These are phyloP conservation scores for Trichoderma erinaceum DNA, from an alignment of 495 filamentous ascomycete genomes.

Conservation along the genomic window DNA sequence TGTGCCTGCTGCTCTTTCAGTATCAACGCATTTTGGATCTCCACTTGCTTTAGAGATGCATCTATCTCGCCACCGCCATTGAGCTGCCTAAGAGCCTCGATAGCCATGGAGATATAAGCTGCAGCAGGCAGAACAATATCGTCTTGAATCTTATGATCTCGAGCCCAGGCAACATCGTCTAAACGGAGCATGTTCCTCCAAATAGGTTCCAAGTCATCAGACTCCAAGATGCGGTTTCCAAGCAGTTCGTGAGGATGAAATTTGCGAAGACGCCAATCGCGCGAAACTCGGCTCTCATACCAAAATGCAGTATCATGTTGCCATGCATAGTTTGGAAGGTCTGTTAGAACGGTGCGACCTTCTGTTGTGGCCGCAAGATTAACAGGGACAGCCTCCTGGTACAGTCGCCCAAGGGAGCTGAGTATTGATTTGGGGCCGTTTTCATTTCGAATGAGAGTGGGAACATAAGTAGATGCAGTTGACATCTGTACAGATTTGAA, in stretches of 20 bases:
- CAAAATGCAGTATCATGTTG: constrained; percentile 34
- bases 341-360: constrained; percentile 20
- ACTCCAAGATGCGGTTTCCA: constrained; percentile 15
- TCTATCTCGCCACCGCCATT: constrained; percentile 24
- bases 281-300: constrained; percentile 37
- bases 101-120: constrained; percentile 42
- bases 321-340: constrained; percentile 35
- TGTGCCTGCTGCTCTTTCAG: constrained; percentile 28
- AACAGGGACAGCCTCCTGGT: neutral
- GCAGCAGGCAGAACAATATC: constrained; percentile 45
- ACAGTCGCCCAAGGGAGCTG: constrained; percentile 1
- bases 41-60: constrained; percentile 28
- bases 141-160: constrained; percentile 35
- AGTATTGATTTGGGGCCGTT: neutral
- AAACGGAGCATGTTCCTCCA: constrained; percentile 10
- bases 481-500: neutral
- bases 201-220: constrained; percentile 19
- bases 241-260: constrained; percentile 38
- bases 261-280: constrained; percentile 36
- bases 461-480: neutral
- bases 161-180: constrained; percentile 38
- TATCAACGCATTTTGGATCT: constrained; percentile 33
- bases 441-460: neutral
- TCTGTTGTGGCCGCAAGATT: neutral
- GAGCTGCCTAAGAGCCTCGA: constrained; percentile 43